These are phyloP conservation scores for Colletotrichum cordylinicola DNA, from an alignment of 2,329 filamentous ascomycete species.

Conservation along the genomic window DNA sequence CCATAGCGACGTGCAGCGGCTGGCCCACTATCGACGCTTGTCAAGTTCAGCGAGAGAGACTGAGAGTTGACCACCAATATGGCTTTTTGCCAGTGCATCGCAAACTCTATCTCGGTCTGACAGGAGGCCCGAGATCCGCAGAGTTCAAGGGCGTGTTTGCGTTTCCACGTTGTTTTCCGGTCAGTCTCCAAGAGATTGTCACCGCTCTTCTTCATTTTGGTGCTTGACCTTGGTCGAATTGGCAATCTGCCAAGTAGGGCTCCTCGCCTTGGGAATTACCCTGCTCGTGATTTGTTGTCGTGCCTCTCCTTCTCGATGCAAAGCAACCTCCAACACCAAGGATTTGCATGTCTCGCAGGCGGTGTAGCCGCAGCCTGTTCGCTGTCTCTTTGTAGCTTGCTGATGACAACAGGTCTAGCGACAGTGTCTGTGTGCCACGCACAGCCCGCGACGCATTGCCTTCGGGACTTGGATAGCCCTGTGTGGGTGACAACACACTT, in stretches of 20 bases:
- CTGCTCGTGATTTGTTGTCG: not conserved
- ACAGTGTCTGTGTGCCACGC: slow-evolving; percentile 12
- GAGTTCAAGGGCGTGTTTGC: not conserved
- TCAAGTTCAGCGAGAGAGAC: not conserved
- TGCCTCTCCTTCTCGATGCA: not conserved
- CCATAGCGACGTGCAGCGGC: not conserved
- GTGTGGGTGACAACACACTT: not conserved
- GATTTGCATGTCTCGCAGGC: slow-evolving; percentile 15
- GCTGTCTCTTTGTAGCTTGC: not conserved
- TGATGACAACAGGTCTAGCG: not conserved
- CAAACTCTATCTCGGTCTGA: slow-evolving; percentile 16
- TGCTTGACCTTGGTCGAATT: slow-evolving; percentile 16
- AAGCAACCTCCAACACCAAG: slow-evolving; percentile 3
- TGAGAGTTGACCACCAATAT: slow-evolving; percentile 5
- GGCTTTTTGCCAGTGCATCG: slow-evolving; percentile 18
- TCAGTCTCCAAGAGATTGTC: not conserved
- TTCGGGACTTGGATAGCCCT: slow-evolving; percentile 18
- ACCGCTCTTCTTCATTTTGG: slow-evolving; percentile 7
- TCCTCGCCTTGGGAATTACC: not conserved
- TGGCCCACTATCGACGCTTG: slow-evolving; percentile 4
- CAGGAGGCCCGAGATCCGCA: slow-evolving; percentile 10
- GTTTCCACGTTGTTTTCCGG: not conserved
- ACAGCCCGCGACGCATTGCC: slow-evolving; percentile 10
- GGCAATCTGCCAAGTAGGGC: slow-evolving; percentile 12
- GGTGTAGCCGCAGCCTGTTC: slow-evolving; percentile 9